Evolutionary conservation across 2,329 filamentous ascomycete genomes (phyloP).

Genomic region (Pseudogymnoascus sp.): DNA sequence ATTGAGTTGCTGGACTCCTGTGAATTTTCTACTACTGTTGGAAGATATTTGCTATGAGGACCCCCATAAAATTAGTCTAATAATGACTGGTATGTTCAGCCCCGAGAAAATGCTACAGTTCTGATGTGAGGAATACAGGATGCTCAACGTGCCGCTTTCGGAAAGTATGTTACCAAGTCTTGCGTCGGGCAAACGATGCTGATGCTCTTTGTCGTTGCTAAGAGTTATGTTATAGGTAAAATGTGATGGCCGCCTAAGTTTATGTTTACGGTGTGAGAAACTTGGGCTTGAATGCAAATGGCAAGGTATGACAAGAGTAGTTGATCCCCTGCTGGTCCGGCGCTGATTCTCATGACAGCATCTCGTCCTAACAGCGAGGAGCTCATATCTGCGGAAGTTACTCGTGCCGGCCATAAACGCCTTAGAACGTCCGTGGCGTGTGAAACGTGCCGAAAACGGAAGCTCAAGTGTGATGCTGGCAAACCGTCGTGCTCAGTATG

Average conservation of each 20-base stretch:
- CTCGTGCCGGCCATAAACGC: slow-evolving; percentile 2
- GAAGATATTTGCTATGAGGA: background rate
- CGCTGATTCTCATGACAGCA: background rate
- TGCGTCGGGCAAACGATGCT: background rate
- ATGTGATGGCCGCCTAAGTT: slow-evolving; percentile 5
- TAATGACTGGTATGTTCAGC: slow-evolving; percentile 2
- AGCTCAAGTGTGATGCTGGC: slow-evolving; percentile 5
- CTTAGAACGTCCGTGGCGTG: slow-evolving; percentile 7
- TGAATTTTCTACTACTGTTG: background rate
- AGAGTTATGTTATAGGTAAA: background rate
- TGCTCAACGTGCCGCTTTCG: background rate
- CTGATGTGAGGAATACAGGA: background rate
- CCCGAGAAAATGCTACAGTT: slow-evolving; percentile 20
- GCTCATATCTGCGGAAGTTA: background rate
- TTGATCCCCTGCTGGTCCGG: background rate
- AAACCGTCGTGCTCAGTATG: slow-evolving; percentile 3
- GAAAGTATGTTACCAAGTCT: background rate
- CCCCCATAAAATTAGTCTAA: slow-evolving; percentile 1
- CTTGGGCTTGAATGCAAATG: slow-evolving; percentile 8
- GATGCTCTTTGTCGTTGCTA: background rate
- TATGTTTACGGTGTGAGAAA: slow-evolving; percentile 5
- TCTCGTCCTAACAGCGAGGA: background rate
- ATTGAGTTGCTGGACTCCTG: background rate
- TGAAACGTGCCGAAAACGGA: slow-evolving; percentile 8
- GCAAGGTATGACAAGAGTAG: background rate